Conservation (phyloP, 495 filamentous ascomycete genomes). For the Entonaema liquescens region DNA sequence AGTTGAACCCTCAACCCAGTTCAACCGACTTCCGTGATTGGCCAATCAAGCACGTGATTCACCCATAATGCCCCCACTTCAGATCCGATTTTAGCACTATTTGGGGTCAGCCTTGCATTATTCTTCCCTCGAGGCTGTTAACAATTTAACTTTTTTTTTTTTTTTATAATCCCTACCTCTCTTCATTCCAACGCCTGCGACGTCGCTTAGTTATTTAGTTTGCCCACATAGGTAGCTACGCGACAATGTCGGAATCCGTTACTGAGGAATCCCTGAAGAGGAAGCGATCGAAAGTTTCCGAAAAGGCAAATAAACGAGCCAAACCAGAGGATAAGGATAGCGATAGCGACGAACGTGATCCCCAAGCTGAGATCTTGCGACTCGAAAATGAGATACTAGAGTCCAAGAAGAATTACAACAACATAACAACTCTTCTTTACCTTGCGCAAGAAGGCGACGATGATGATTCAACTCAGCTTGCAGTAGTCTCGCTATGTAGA, state of each 20-base stretch:
- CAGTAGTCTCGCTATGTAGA: conserved; percentile 83
- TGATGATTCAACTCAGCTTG: conserved; percentile 56
- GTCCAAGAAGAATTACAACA: conserved; percentile 91
- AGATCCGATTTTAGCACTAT: conserved; percentile 1
- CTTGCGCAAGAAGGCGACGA: conserved; percentile 59
- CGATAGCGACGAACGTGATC: conserved; percentile 57
- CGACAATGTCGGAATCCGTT: conserved; percentile 43
- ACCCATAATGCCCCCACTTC: conserved; percentile 20
- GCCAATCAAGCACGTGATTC: conserved; percentile 44
- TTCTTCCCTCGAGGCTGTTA: conserved; percentile 35
- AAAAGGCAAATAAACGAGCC: conserved; percentile 53
- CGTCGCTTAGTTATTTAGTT: not conserved
- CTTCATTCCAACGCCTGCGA: not conserved
- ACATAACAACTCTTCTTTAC: conserved; percentile 77
- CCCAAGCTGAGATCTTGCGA: conserved; percentile 66
- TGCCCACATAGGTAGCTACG: not conserved
- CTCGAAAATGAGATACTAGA: conserved; percentile 82
- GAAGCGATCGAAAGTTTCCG: conserved; percentile 50
- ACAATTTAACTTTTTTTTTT: conserved; percentile 27
- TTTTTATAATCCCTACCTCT: conserved; percentile 2
- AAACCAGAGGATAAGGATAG: conserved; percentile 55
- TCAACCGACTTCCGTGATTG: conserved; percentile 42
- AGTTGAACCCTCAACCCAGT: conserved; percentile 5
- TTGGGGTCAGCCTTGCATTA: conserved; percentile 39
- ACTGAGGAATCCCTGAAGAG: conserved; percentile 50